Conservation (phyloP, 2,329 filamentous ascomycete genomes). For the Fusarium hostae region DNA sequence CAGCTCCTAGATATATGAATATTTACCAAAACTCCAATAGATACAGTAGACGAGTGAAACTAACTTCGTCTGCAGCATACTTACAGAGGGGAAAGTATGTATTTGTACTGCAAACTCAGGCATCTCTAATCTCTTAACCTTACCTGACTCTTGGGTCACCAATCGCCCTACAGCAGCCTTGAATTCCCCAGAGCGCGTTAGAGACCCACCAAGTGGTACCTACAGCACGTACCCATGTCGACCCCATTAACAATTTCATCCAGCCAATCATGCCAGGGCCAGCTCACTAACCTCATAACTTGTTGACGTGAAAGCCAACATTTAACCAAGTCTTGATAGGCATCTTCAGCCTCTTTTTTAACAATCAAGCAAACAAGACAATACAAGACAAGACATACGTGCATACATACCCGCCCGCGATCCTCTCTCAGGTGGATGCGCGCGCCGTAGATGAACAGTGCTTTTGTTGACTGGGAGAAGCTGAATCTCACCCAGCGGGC, state of each 20-base stretch:
- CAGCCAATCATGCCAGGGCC: conserved; percentile 23
- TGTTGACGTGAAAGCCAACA: conserved; percentile 25
- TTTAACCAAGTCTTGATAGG: conserved; percentile 14
- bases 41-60: not conserved
- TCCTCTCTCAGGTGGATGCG: not conserved
- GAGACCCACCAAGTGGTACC: not conserved
- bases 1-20: not conserved
- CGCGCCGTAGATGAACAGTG: conserved; percentile 27
- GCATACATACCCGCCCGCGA: not conserved
- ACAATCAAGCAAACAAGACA: conserved; percentile 12
- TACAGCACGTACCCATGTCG: conserved; percentile 5
- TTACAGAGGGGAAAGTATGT: not conserved
- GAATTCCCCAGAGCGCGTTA: conserved; percentile 26
- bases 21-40: not conserved
- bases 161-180: not conserved
- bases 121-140: not conserved
- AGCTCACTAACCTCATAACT: conserved; percentile 20
- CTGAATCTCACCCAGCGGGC: conserved; percentile 35
- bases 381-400: not conserved
- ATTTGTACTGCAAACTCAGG: not conserved
- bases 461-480: conserved; percentile 4
- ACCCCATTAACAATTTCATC: conserved; percentile 32
- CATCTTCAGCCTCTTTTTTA: conserved; percentile 2
- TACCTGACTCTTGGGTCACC: not conserved
- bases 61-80: not conserved